Evolutionary conservation across 352 stramenopile species (phyloP).

Genomic region (Phytophthora sp.): DNA sequence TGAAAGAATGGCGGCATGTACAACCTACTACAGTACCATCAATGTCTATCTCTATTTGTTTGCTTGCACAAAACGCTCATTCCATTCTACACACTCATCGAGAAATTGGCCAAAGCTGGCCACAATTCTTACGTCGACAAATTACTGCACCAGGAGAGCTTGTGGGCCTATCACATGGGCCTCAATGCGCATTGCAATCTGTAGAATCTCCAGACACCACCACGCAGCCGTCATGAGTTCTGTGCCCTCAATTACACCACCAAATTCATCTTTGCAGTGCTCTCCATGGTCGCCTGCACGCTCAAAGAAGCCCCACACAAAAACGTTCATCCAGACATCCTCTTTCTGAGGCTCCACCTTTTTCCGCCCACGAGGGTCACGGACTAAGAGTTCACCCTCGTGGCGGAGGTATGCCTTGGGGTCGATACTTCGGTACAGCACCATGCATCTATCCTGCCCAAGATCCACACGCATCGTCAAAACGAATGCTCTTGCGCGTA

Average conservation of each 20-base stretch:
- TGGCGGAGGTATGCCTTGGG: slow-evolving; percentile 47
- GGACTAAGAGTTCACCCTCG: slow-evolving; percentile 34
- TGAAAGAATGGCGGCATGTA: neutral
- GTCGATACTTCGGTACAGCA: slow-evolving; percentile 57
- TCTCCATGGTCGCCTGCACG: slow-evolving; percentile 30
- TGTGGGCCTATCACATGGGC: slow-evolving; percentile 50
- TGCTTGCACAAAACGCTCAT: neutral
- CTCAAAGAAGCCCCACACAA: slow-evolving; percentile 58
- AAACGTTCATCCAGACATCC: slow-evolving; percentile 68
- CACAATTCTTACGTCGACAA: neutral
- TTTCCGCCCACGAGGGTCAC: slow-evolving; percentile 51
- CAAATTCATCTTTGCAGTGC: slow-evolving; percentile 55
- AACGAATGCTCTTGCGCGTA: slow-evolving; percentile 54
- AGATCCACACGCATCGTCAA: slow-evolving; percentile 48
- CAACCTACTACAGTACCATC: neutral
- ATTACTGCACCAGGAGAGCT: slow-evolving; percentile 31
- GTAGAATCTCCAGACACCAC: slow-evolving; percentile 69
- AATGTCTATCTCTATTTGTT: neutral
- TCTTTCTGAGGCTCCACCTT: slow-evolving; percentile 42
- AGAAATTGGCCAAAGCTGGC: too few species aligned
- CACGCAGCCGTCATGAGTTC: slow-evolving; percentile 48
- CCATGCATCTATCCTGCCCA: slow-evolving; percentile 20
- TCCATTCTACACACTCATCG: neutral
- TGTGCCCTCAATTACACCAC: slow-evolving; percentile 55
- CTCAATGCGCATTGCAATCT: slow-evolving; percentile 60